These are phyloP conservation scores for Phyllosticta capitalensis DNA, from an alignment of 2,329 filamentous ascomycete species.

Conservation along the genomic window DNA sequence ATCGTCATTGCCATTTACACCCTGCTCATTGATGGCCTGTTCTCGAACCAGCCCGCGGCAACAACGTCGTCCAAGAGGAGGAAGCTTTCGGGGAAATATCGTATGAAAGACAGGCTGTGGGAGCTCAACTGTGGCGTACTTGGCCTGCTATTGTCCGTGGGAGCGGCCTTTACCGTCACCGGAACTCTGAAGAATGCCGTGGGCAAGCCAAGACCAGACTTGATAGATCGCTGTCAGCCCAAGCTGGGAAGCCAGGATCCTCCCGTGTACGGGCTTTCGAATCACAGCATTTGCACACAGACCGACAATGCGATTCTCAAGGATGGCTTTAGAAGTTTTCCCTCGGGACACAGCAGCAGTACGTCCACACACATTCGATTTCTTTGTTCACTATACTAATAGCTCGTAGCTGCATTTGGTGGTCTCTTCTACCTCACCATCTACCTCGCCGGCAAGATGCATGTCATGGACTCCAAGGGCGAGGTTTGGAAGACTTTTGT, in stretches of 20 bases:
- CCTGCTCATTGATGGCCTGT: constrained; percentile 48
- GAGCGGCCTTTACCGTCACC: constrained; percentile 48
- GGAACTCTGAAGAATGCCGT: constrained; percentile 49
- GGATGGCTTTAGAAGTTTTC: constrained; percentile 51
- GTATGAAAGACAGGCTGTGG: constrained; percentile 49
- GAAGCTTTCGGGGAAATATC: constrained; percentile 36
- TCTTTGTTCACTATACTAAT: constrained; percentile 13
- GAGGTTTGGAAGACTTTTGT: constrained; percentile 52
- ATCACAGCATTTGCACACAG: constrained; percentile 43
- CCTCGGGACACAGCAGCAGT: constrained; percentile 49
- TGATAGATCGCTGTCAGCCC: constrained; percentile 47
- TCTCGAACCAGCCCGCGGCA: constrained; percentile 40
- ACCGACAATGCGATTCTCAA: constrained; percentile 42
- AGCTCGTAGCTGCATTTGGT: constrained; percentile 42
- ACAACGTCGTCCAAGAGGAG: constrained; percentile 19
- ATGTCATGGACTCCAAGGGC: constrained; percentile 50
- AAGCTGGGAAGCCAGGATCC: constrained; percentile 21
- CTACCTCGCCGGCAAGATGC: constrained; percentile 50
- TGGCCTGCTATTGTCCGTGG: constrained; percentile 45
- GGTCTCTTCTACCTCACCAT: constrained; percentile 51
- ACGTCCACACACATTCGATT: constrained; percentile 15
- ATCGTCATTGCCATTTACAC: constrained; percentile 47
- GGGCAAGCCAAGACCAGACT: constrained; percentile 50
- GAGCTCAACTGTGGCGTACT: constrained; percentile 52
- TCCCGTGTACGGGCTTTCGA: constrained; percentile 33